These are phyloP conservation scores for Taphrina communis DNA, from an alignment of 1,139 yeast genomes.

Conservation along the genomic window DNA sequence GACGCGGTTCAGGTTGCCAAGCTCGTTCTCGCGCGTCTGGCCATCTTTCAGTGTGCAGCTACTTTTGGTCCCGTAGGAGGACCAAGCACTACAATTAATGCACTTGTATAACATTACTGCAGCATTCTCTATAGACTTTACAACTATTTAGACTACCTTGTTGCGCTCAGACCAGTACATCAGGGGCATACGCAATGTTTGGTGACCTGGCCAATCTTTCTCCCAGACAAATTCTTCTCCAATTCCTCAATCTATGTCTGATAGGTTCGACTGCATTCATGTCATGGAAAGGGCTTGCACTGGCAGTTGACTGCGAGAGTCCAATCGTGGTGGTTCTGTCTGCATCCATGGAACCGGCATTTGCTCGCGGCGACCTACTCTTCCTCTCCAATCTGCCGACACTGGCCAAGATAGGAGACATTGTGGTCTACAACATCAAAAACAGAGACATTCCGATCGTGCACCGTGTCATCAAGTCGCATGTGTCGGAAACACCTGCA, in stretches of 20 bases:
- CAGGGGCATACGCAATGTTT: conserved; percentile 6
- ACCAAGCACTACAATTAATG: too few relatives aligned
- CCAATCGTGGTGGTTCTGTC: conserved; percentile 96
- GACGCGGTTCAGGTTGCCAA: conserved; percentile 7
- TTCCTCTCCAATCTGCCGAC: conserved; percentile 85
- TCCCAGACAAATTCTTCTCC: conserved; percentile 32
- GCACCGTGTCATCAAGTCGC: conserved; percentile 89
- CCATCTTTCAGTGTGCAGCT: too few relatives aligned
- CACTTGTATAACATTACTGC: too few relatives aligned
- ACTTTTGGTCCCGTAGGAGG: too few relatives aligned
- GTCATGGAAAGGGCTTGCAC: conserved; percentile 84
- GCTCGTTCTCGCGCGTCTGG: neutral
- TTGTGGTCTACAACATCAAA: conserved; percentile 89
- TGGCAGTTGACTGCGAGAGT: conserved; percentile 81
- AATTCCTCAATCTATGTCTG: conserved; percentile 41
- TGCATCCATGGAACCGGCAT: conserved; percentile 99
- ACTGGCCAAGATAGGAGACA: conserved; percentile 80
- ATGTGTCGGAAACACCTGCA: conserved; percentile 51
- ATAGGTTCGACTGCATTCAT: conserved; percentile 74
- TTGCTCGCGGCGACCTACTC: conserved; percentile 94
- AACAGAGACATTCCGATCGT: conserved; percentile 90
- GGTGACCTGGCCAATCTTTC: conserved; percentile 36
- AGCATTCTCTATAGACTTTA: too few relatives aligned
- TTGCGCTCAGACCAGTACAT: neutral
- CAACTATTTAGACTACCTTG: neutral